Conservation (phyloP, 495 filamentous ascomycete genomes). For the Neurospora sp. region DNA sequence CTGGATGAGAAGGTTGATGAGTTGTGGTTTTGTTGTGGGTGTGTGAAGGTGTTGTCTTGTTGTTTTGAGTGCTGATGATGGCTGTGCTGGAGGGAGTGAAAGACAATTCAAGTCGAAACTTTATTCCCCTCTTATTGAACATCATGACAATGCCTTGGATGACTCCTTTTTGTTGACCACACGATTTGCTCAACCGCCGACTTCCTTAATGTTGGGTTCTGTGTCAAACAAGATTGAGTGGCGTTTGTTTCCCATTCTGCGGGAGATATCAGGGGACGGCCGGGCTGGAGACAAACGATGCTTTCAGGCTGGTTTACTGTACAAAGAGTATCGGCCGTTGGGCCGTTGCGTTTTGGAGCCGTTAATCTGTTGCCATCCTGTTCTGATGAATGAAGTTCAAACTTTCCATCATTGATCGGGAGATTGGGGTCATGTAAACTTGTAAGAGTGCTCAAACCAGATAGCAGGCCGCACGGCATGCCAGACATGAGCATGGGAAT, state of each 20-base stretch:
- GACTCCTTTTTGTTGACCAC: too few relatives aligned
- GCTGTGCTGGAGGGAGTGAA: neutral
- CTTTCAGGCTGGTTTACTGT: neutral
- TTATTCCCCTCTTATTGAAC: neutral
- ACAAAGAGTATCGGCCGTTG: neutral
- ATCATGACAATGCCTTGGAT: neutral
- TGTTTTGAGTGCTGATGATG: neutral
- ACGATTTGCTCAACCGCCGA: neutral
- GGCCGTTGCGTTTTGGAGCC: neutral
- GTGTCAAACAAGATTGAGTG: neutral
- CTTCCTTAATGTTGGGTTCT: neutral
- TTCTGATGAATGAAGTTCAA: neutral
- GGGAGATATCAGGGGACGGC: neutral
- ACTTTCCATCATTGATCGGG: too few relatives aligned
- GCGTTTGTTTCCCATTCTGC: neutral
- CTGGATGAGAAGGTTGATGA: neutral
- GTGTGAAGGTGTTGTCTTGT: neutral
- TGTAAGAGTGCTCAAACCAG: neutral
- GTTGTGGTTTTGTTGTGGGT: neutral
- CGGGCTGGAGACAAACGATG: neutral
- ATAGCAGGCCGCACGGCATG: neutral
- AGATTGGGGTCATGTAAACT: too few relatives aligned
- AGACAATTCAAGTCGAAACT: neutral
- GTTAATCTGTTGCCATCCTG: neutral
- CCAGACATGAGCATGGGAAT: neutral